These are phyloP conservation scores for Sphagnurus paluster DNA, from an alignment of 1,284 basidiomycete species.

Conservation along the genomic window DNA sequence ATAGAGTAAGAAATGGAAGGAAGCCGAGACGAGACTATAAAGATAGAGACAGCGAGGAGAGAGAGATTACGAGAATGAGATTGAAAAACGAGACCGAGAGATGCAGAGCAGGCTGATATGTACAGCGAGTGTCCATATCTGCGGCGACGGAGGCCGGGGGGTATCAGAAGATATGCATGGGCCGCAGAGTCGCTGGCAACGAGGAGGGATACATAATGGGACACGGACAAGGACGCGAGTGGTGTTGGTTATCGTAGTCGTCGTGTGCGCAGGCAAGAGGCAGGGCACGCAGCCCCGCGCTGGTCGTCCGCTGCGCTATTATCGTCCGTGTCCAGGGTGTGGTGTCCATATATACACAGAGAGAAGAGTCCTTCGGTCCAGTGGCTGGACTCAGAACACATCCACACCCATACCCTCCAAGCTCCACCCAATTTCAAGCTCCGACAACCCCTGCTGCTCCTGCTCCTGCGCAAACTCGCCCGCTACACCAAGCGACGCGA, in stretches of 20 bases:
- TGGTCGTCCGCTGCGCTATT: not conserved
- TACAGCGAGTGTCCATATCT: too few relatives aligned
- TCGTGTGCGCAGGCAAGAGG: not conserved
- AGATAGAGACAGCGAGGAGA: not conserved
- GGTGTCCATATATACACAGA: not conserved
- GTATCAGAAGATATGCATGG: too few relatives aligned
- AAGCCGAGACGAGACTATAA: not conserved
- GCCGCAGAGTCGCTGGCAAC: too few relatives aligned
- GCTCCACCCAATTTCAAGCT: slow-evolving; percentile 23
- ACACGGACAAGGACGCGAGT: not conserved
- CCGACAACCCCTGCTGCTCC: slow-evolving; percentile 13
- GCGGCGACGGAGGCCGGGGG: too few relatives aligned
- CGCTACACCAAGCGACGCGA: slow-evolving; percentile 49
- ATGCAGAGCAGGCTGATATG: too few relatives aligned
- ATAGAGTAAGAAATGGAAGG: not conserved
- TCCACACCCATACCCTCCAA: slow-evolving; percentile 13
- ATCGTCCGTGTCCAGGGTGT: not conserved
- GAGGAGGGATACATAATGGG: not conserved
- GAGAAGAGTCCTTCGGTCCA: not conserved
- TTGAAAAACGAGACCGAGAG: slow-evolving; percentile 1
- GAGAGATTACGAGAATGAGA: too few relatives aligned
- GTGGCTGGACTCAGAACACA: slow-evolving; percentile 12
- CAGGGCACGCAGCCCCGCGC: not conserved
- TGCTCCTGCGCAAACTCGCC: slow-evolving; percentile 20
- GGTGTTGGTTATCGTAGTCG: not conserved